Evolutionary conservation across 2,329 filamentous ascomycete genomes (phyloP).

Genomic region (Lachnum nothofagi): DNA sequence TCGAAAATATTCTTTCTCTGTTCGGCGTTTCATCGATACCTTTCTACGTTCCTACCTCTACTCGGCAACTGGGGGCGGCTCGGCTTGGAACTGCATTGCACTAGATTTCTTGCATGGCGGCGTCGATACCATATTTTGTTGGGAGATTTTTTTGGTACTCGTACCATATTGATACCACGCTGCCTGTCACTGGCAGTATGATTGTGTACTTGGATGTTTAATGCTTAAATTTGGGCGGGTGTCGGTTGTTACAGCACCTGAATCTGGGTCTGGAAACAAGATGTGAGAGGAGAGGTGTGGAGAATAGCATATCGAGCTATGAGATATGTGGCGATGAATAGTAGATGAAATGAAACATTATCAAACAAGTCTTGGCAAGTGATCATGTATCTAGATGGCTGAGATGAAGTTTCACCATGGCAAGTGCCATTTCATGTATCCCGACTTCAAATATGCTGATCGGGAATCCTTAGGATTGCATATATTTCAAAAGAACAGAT

Average conservation of each 20-base stretch:
- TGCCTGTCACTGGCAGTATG: conserved; percentile 1
- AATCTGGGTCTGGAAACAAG: background rate
- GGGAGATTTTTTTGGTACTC: background rate
- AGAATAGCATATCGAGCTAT: background rate
- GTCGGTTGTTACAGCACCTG: background rate
- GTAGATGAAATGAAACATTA: background rate
- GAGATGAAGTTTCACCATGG: too few species aligned
- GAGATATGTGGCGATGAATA: background rate
- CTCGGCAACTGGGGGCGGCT: background rate
- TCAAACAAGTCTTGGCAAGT: too few species aligned
- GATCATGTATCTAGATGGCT: too few species aligned
- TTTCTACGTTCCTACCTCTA: background rate
- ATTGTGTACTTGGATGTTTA: conserved; percentile 1
- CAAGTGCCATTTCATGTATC: too few species aligned
- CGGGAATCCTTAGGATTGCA: too few species aligned
- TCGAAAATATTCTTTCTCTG: background rate
- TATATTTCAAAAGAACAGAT: too few species aligned
- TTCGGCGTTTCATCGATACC: conserved; percentile 3
- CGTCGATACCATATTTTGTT: conserved; percentile 1
- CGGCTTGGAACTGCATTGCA: background rate
- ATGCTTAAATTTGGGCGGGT: conserved; percentile 1
- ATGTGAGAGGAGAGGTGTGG: background rate
- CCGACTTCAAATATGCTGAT: too few species aligned
- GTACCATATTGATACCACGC: conserved; percentile 5
- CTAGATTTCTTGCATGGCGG: background rate